Evolutionary conservation across 164 flowering plant species (phyloP).

Genomic region (Magnolia changhungtana): DNA sequence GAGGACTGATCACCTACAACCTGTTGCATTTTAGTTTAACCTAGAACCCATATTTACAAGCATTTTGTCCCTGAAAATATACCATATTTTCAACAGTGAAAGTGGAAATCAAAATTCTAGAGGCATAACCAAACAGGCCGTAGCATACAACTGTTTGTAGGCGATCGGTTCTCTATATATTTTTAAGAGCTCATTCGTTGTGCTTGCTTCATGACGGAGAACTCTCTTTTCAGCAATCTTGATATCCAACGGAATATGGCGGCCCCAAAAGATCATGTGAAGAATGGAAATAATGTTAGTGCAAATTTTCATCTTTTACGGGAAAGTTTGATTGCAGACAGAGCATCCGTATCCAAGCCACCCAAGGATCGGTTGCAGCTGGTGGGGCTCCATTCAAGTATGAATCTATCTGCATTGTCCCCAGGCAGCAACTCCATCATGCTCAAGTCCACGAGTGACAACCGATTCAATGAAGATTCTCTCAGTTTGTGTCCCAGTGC

Average conservation of each 20-base stretch:
- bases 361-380: not conserved
- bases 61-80: not conserved
- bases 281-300: not conserved
- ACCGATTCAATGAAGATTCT: not conserved
- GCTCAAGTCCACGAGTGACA: not conserved
- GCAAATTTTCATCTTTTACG: not conserved
- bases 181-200: not conserved
- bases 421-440: not conserved
- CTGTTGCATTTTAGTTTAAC: not conserved
- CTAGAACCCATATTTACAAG: not conserved
- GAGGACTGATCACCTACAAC: not conserved
- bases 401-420: not conserved
- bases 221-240: not conserved
- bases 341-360: not conserved
- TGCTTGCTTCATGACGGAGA: conserved; percentile 5
- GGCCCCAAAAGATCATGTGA: not conserved
- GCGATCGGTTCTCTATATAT: not conserved
- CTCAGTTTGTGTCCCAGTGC: not conserved
- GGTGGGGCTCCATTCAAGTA: not conserved
- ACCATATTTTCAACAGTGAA: not conserved
- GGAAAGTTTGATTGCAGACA: not conserved
- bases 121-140: not conserved
- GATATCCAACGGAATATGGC: not conserved
- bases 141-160: not conserved
- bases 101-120: not conserved